phyloP scores from a whole-genome alignment of 495 filamentous ascomycete genomes.

The Aspergillus nanangensis region DNA sequence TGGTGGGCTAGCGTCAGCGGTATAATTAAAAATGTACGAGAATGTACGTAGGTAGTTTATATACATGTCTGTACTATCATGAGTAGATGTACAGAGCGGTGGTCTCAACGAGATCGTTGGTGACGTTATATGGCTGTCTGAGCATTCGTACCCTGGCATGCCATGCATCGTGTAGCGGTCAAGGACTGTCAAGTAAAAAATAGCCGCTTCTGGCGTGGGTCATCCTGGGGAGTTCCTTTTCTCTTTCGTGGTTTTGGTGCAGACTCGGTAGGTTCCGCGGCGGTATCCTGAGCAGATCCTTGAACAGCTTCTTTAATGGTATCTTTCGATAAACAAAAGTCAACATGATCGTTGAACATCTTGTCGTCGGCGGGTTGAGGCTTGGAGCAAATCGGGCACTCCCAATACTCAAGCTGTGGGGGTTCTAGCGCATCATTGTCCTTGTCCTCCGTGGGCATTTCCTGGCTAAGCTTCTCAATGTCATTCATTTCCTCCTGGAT shows the following conservation, averaged over 20 bases:
- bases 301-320: constrained; percentile 81
- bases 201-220: constrained; percentile 35
- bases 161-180: too few species aligned
- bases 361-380: constrained; percentile 72
- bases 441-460: constrained; percentile 21
- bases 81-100: too few species aligned
- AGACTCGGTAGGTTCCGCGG: neutral
- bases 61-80: too few species aligned
- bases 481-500: constrained; percentile 61
- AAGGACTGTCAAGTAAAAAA: constrained; percentile 27
- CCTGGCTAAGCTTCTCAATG: constrained; percentile 60
- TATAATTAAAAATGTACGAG: too few species aligned
- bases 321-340: constrained; percentile 81
- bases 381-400: constrained; percentile 79
- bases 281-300: constrained; percentile 21
- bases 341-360: constrained; percentile 88
- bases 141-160: too few species aligned
- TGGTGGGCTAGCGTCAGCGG: too few species aligned
- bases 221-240: constrained; percentile 22
- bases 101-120: too few species aligned
- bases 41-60: too few species aligned
- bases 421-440: constrained; percentile 1
- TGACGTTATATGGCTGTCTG: too few species aligned
- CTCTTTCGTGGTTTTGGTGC: constrained; percentile 23
- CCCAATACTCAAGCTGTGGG: constrained; percentile 55